Percentiles rank a stretch among this genome's conserved stretches.
phyloP scores from a whole-genome alignment of 2,329 filamentous ascomycete species.

The Ophiostoma perfectum region DNA sequence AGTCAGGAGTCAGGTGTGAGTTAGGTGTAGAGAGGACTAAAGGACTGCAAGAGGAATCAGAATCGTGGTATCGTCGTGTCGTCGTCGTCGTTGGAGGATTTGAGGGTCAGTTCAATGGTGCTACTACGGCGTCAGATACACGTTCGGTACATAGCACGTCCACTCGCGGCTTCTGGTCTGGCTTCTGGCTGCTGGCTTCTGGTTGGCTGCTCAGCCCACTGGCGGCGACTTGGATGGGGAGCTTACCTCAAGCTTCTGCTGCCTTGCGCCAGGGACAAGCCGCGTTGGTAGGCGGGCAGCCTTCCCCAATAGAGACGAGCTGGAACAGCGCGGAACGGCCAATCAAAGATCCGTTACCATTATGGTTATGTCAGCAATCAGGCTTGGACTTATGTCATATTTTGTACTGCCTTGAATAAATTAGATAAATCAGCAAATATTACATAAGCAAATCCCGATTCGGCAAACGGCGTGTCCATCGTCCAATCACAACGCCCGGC shows the following conservation, averaged over 20 bases:
- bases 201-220: constrained; percentile 5
- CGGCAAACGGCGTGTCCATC: not conserved
- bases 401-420: too few species aligned
- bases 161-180: constrained; percentile 1
- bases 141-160: not conserved
- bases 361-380: not conserved
- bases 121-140: not conserved
- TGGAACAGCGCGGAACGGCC: not conserved
- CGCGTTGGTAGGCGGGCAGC: constrained; percentile 10
- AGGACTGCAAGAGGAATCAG: not conserved
- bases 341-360: not conserved
- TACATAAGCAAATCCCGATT: not conserved
- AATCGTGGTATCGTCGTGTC: constrained; percentile 5
- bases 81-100: constrained; percentile 7
- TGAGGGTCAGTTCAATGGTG: not conserved
- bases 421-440: not conserved
- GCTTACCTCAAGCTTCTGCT: constrained; percentile 38
- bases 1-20: not conserved
- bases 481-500: not conserved
- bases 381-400: too few species aligned
- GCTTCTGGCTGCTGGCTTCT: constrained; percentile 11
- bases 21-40: not conserved
- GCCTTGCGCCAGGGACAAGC: constrained; percentile 30
- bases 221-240: constrained; percentile 22
- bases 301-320: not conserved